Percentiles rank a stretch among this genome's conserved stretches.
phyloP scores from a whole-genome alignment of 306 rosid species.

The Oemleria cerasiformis region DNA sequence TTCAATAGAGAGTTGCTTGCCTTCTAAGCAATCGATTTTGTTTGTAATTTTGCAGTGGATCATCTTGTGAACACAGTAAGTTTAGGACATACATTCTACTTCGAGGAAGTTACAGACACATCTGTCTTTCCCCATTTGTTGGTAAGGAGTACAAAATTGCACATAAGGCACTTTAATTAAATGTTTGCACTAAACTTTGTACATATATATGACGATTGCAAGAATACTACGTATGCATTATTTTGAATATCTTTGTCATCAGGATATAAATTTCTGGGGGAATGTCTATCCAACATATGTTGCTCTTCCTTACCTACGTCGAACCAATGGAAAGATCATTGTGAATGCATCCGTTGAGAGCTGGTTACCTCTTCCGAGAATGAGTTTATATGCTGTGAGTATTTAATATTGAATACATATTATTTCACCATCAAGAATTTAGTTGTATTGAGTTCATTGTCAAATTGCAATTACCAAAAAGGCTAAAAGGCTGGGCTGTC shows the following conservation, averaged over 20 bases:
- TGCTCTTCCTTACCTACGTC: slow-evolving; percentile 79
- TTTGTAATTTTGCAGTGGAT: slow-evolving; percentile 49
- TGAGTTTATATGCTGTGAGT: slow-evolving; percentile 88
- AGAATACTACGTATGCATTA: too few relatives aligned
- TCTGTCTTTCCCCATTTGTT: slow-evolving; percentile 71
- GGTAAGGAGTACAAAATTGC: slow-evolving; percentile 37
- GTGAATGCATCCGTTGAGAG: slow-evolving; percentile 76
- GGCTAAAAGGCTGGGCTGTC: not conserved
- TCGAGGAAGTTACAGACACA: slow-evolving; percentile 78
- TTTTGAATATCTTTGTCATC: slow-evolving; percentile 10
- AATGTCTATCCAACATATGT: slow-evolving; percentile 78
- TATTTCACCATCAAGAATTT: not conserved
- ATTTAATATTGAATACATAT: not conserved
- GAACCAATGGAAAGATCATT: slow-evolving; percentile 61
- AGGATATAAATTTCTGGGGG: slow-evolving; percentile 92
- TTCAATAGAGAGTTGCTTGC: not conserved
- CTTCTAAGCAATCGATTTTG: not conserved
- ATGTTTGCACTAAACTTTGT: not conserved
- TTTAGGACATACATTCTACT: slow-evolving; percentile 85
- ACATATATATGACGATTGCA: too few relatives aligned
- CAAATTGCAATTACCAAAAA: not conserved
- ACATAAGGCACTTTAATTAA: not conserved
- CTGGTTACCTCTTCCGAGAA: slow-evolving; percentile 87
- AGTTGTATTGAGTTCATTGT: not conserved
- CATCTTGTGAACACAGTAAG: slow-evolving; percentile 86